Evolutionary conservation across 139 green algal species (phyloP).

Genomic region (Coelastrella sp.): DNA sequence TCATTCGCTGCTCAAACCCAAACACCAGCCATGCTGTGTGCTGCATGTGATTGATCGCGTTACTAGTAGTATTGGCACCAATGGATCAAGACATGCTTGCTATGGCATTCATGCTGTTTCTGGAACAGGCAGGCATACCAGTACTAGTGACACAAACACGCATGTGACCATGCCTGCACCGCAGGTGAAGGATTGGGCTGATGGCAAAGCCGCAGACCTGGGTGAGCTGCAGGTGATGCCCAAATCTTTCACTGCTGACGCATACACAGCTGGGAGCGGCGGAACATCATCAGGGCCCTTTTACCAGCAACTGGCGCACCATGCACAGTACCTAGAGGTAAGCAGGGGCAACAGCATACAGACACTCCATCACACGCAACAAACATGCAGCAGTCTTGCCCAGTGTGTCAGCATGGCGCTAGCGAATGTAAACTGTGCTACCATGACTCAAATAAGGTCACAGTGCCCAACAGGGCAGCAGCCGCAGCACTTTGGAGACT

Average conservation of each 20-base stretch:
- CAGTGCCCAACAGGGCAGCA: not conserved
- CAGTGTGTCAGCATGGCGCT: too few relatives aligned
- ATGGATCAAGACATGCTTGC: too few relatives aligned
- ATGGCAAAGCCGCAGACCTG: slow-evolving; percentile 24
- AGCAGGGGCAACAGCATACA: not conserved
- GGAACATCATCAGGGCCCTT: not conserved
- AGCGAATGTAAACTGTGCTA: too few relatives aligned
- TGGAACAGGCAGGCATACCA: too few relatives aligned
- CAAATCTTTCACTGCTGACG: not conserved
- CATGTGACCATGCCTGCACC: too few relatives aligned
- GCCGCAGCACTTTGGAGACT: not conserved
- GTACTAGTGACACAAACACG: too few relatives aligned
- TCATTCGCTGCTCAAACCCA: not conserved
- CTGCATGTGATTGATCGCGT: too few relatives aligned
- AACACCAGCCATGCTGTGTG: too few relatives aligned
- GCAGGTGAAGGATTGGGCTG: slow-evolving; percentile 45
- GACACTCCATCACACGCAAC: not conserved
- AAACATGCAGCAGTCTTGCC: too few relatives aligned
- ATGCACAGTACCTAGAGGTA: slow-evolving; percentile 38
- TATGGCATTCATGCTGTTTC: too few relatives aligned
- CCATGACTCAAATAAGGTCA: not conserved
- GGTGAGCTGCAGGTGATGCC: slow-evolving; percentile 35
- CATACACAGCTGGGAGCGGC: not conserved
- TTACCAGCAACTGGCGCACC: slow-evolving; percentile 26
- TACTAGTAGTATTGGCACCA: too few relatives aligned